These are phyloP conservation scores for Daldinia concentrica DNA, from an alignment of 495 filamentous ascomycete species.

Conservation along the genomic window DNA sequence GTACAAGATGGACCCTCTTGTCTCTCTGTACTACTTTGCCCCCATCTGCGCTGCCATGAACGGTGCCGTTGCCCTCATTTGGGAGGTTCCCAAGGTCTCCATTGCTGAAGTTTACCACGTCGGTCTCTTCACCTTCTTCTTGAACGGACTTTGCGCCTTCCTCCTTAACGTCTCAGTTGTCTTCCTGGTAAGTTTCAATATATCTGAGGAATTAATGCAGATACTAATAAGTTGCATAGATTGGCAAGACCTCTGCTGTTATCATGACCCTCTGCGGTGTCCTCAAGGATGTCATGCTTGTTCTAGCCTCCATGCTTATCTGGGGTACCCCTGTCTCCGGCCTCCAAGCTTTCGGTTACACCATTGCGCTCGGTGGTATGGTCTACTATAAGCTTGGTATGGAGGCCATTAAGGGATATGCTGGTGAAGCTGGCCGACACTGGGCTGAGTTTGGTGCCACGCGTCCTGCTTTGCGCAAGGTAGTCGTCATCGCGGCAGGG, in stretches of 20 bases:
- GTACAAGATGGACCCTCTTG: conserved; percentile 97
- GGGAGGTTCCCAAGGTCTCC: conserved; percentile 76
- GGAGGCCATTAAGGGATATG: conserved; percentile 82
- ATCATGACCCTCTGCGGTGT: conserved; percentile 98
- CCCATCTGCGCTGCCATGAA: conserved; percentile 94
- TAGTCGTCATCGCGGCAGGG: conserved; percentile 68
- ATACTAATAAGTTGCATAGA: conserved; percentile 64
- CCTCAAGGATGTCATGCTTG: conserved; percentile 97
- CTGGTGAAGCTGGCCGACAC: conserved; percentile 70
- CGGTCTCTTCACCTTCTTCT: conserved; percentile 76
- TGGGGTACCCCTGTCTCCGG: conserved; percentile 83
- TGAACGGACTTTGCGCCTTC: conserved; percentile 87
- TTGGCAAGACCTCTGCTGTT: conserved; percentile 95
- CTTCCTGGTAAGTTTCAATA: conserved; percentile 75
- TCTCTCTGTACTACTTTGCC: conserved; percentile 96
- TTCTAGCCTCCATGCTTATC: conserved; percentile 86
- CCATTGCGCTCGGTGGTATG: conserved; percentile 87
- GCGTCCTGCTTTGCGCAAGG: conserved; percentile 78
- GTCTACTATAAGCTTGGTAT: conserved; percentile 97
- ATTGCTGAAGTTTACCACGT: conserved; percentile 79
- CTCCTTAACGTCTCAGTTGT: conserved; percentile 92
- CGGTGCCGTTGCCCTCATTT: conserved; percentile 76
- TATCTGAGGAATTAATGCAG: neutral
- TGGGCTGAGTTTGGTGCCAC: conserved; percentile 89
- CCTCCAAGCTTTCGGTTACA: conserved; percentile 95